A percentile compares a stretch with the other conserved stretches of the same genome.
These are phyloP conservation scores for Pseudogymnoascus sp. DNA, from an alignment of 2,329 filamentous ascomycete species.

Conservation along the genomic window DNA sequence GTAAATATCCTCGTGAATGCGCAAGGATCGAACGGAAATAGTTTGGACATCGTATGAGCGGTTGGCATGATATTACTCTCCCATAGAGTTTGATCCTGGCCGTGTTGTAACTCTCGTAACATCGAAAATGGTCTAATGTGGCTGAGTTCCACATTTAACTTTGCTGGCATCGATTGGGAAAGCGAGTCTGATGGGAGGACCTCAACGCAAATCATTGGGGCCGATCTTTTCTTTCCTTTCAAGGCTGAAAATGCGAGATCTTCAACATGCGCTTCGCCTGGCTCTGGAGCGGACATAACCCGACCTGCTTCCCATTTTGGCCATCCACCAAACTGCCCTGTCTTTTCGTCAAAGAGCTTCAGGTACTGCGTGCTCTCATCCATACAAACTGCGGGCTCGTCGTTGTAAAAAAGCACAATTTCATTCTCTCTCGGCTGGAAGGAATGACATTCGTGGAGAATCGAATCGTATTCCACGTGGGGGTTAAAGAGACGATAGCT, in stretches of 20 bases:
- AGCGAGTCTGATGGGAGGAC: constrained; percentile 4
- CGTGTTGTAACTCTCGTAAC: constrained; percentile 7
- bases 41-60: neutral
- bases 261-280: neutral
- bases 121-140: constrained; percentile 8
- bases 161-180: neutral
- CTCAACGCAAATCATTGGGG: neutral
- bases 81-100: neutral
- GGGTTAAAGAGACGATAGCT: constrained; percentile 5
- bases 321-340: neutral
- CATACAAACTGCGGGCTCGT: neutral
- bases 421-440: constrained; percentile 15
- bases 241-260: neutral
- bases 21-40: constrained; percentile 3
- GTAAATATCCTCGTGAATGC: neutral
- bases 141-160: neutral
- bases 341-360: neutral
- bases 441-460: constrained; percentile 7
- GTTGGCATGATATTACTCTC: constrained; percentile 8
- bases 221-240: neutral
- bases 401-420: constrained; percentile 13
- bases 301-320: constrained; percentile 10
- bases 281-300: neutral
- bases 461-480: neutral
- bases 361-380: constrained; percentile 5